Percentiles rank a stretch among this genome's conserved stretches.
Evolutionary conservation across 2,329 filamentous ascomycete species (phyloP).

Genomic region (Meredithiella fracta): DNA sequence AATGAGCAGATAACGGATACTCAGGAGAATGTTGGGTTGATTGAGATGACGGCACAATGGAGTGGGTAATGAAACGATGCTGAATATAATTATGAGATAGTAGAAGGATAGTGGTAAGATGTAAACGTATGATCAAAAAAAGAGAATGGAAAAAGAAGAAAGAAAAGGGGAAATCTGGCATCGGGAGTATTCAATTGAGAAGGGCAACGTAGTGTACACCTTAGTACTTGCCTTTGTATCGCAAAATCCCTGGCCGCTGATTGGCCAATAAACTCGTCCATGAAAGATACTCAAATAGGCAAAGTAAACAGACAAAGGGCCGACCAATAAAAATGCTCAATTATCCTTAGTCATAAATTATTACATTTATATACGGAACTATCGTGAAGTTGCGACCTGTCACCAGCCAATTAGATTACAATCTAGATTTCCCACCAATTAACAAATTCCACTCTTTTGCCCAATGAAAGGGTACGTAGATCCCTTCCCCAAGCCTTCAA

Average conservation of each 20-base stretch:
- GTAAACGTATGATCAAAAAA: too few species aligned
- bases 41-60: too few species aligned
- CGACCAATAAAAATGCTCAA: not conserved
- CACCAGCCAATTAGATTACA: conserved; percentile 28
- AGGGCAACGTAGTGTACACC: too few species aligned
- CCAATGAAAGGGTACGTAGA: conserved; percentile 51
- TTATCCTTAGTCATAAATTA: not conserved
- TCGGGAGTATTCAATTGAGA: not conserved
- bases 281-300: not conserved
- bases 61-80: too few species aligned
- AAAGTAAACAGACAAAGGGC: not conserved
- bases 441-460: conserved; percentile 52
- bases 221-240: too few species aligned
- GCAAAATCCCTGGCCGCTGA: not conserved
- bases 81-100: too few species aligned
- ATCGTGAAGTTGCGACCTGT: not conserved
- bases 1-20: too few species aligned
- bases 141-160: too few species aligned
- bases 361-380: not conserved
- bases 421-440: conserved; percentile 50
- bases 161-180: not conserved
- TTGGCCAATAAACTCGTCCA: too few species aligned
- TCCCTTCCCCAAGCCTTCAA: conserved; percentile 23
- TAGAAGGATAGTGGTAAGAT: too few species aligned
- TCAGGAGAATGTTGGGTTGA: too few species aligned